A percentile compares a stretch with the other conserved stretches of the same genome.
Evolutionary conservation across 1,284 basidiomycete species (phyloP).

Genomic region (Ustilago trichophora): DNA sequence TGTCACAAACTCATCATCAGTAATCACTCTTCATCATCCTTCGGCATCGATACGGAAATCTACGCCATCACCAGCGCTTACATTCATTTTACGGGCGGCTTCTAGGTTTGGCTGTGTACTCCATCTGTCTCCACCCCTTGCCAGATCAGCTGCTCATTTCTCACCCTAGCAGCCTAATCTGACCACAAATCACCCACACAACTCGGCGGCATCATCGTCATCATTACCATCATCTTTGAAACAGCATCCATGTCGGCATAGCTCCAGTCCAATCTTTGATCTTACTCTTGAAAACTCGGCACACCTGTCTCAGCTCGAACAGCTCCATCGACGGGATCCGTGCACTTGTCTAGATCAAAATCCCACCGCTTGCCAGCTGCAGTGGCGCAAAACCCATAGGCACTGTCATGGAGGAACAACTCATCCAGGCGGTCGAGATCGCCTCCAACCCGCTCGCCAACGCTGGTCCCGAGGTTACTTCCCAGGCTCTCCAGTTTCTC

Average conservation of each 20-base stretch:
- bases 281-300: not conserved
- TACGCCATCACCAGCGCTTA: no score
- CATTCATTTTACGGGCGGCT: no score
- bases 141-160: no score
- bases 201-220: not conserved
- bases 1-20: no score
- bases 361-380: no score
- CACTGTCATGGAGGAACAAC: conserved; percentile 69
- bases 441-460: conserved; percentile 76
- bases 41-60: no score
- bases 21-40: no score
- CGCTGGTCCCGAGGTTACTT: conserved; percentile 71
- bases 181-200: no score
- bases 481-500: conserved; percentile 83
- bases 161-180: no score
- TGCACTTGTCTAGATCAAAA: not conserved
- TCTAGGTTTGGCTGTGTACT: no score
- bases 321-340: no score
- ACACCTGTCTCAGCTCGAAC: not conserved
- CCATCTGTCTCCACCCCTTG: no score
- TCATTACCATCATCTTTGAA: not conserved
- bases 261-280: not conserved
- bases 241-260: conserved; percentile 14
- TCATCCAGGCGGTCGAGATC: conserved; percentile 82
- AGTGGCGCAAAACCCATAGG: not conserved